Evolutionary conservation across 129 eudicot genomes (phyloP), one percentile per base, ranked within the genome.

Genomic region (Scalesia atractyloides): DNA sequence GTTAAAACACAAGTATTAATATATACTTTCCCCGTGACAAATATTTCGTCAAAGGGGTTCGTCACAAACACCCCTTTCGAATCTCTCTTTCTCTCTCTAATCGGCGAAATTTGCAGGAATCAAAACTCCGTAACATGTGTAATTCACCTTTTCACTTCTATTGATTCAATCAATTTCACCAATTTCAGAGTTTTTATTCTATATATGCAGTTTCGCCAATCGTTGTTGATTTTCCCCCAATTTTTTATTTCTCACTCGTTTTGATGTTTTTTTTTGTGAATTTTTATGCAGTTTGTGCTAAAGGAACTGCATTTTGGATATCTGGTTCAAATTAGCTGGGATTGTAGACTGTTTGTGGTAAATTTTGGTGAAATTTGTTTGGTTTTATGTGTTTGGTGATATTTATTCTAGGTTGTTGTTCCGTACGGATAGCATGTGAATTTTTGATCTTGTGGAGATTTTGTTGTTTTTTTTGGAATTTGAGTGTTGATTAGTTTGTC

Each of bases 91-190:
- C 46, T 7, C 34, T 34, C 37, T 20, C 72, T 20, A 62, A 44
- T 57, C 37, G 43, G 56, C 57, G 58, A 48, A 48, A 34, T 6
- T 47, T 59, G 36, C 78, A 63, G 56, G 67, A 69, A 59, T 77
- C 71, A 60, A 50, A 63, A 7, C 52, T 76, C 68, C 68, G 80
- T 5, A 76, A 60, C 48, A 60, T 76, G 81, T 68, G 80, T 76
- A 59, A 68, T 4, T 76, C 3, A 41, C 12, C 47, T 61, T 60
- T 77, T 76, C 18, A 44, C 49, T 58, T 19, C 17, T 68, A 47
- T 76, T 20, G 33, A 76, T 76, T 69, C 19, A 49, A 76, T 48
- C 62, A 76, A 59, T 59, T 62, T 68, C n/a, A 13, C 0, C 65
- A 36, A 20, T 60, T 60, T 60, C 34, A 9, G 22, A 60, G 34